A percentile compares a stretch with the other conserved stretches of the same genome.
Evolutionary conservation across 345 rosid genomes (phyloP).

Genomic region (Erodium maritimum): DNA sequence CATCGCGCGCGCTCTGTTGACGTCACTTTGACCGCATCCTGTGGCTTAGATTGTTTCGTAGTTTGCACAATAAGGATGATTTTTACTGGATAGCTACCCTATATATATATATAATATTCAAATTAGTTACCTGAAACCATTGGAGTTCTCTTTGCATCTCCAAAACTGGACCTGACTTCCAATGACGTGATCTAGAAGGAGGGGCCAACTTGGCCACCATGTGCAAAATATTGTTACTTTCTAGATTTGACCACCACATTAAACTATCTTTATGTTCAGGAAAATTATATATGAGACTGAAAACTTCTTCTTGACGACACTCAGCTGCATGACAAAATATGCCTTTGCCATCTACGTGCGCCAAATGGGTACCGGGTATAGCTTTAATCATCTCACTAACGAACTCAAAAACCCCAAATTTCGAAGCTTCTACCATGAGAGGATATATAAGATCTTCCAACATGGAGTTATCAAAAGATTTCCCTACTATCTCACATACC

Average conservation of each 20-base stretch:
- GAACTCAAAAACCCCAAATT: slow-evolving; percentile 51
- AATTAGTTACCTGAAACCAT: slow-evolving; percentile 51
- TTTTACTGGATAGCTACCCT: too few species aligned
- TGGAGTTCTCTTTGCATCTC: slow-evolving; percentile 79
- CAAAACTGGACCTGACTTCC: slow-evolving; percentile 54
- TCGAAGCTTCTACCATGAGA: slow-evolving; percentile 42
- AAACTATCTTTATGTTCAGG: slow-evolving; percentile 45
- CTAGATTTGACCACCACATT: slow-evolving; percentile 19
- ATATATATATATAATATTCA: too few species aligned
- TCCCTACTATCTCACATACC: slow-evolving; percentile 40
- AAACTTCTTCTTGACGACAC: slow-evolving; percentile 63
- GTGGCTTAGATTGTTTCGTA: too few species aligned
- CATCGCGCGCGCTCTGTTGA: too few species aligned
- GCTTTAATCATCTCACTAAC: slow-evolving; percentile 38
- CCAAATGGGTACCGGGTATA: slow-evolving; percentile 40
- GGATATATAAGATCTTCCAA: slow-evolving; percentile 22
- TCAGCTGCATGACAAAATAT: slow-evolving; percentile 43
- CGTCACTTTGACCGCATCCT: too few species aligned
- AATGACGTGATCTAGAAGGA: slow-evolving; percentile 35
- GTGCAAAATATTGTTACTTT: slow-evolving; percentile 48
- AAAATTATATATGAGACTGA: slow-evolving; percentile 49
- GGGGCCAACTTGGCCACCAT: slow-evolving; percentile 62
- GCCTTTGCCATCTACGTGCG: slow-evolving; percentile 21
- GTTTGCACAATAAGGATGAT: too few species aligned
- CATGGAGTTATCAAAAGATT: slow-evolving; percentile 18